Conservation (phyloP, 2,329 filamentous ascomycete genomes). For the Hypoxylon sp. region DNA sequence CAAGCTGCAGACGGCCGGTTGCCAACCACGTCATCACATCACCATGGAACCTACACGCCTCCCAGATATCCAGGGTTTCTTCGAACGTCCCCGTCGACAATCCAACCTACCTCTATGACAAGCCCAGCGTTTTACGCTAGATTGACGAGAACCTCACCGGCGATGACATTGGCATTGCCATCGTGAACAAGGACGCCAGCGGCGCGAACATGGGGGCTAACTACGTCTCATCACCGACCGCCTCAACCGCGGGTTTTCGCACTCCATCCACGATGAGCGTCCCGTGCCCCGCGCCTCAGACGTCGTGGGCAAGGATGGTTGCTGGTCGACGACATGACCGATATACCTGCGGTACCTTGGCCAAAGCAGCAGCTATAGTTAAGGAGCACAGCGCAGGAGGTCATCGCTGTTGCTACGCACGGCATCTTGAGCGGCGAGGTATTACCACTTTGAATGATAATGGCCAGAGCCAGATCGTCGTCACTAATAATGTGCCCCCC, state of each 20-base stretch:
- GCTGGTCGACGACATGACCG: conserved; percentile 97
- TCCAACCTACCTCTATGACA: conserved; percentile 92
- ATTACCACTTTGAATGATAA: conserved; percentile 79
- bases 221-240: conserved; percentile 93
- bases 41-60: conserved; percentile 95
- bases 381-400: conserved; percentile 88
- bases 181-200: conserved; percentile 94
- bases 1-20: conserved; percentile 91
- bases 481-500: conserved; percentile 83
- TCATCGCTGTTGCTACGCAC: conserved; percentile 95
- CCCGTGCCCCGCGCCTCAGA: conserved; percentile 84
- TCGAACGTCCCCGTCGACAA: conserved; percentile 83
- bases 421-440: conserved; percentile 80
- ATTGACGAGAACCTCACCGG: conserved; percentile 87
- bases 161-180: conserved; percentile 87
- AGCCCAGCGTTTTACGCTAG: conserved; percentile 91
- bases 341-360: conserved; percentile 86
- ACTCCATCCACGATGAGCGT: conserved; percentile 95
- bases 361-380: conserved; percentile 89
- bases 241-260: conserved; percentile 90
- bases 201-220: conserved; percentile 81
- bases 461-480: conserved; percentile 75
- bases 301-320: conserved; percentile 95
- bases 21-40: conserved; percentile 94
- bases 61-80: conserved; percentile 96